Evolutionary conservation across 495 filamentous ascomycete genomes (phyloP), one percentile per base, ranked within the genome.

Genomic region (Platismatia glauca): DNA sequence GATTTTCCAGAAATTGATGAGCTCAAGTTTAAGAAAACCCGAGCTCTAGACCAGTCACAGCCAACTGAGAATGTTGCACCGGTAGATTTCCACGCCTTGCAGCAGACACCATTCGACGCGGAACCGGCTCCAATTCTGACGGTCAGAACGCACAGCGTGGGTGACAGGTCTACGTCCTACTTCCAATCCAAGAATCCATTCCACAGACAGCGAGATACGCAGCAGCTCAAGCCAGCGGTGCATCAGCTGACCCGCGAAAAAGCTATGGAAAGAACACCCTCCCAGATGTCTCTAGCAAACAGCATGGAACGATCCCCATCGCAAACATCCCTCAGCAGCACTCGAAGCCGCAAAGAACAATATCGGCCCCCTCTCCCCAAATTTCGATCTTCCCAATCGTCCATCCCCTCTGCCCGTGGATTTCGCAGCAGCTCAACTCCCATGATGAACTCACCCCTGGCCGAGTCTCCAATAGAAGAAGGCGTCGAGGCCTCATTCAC

Each of bases 1-100:
- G 93, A 96, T 22, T 75, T 73, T 6, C 91, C 90, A 31, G 85
- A 89, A n/a, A 67, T 83, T 7, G 89, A 93, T 18, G 78, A 80
- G 2, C 71, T 89, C 13, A 73, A 79, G 35, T 53, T 77, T 9
- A 70, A 76, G 75, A 81, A 63, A 71, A 75, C 24, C 68, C 72
- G 29, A 22, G 66, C 12, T 61, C 65, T 37, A 68, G 71, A 34
- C 57, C 16, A 37, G 55, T 67, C 5, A 61, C 72, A 76, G 33
- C 29, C 65, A 7, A 64, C 73, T 61, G 87, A 91, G 67, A 58
- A 67, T 24, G 70, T 85, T 38, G 85, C 76, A 4, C 86, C 85
- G 4, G 79, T 93, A 12, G 76, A 88, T 64, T 71, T 91, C 9
- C 73, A 81, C 8, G 82, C 85, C 64, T 79, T 92, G 27, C 82